Evolutionary conservation across 441 rosid species (phyloP).

Genomic region (Croton setiger): DNA sequence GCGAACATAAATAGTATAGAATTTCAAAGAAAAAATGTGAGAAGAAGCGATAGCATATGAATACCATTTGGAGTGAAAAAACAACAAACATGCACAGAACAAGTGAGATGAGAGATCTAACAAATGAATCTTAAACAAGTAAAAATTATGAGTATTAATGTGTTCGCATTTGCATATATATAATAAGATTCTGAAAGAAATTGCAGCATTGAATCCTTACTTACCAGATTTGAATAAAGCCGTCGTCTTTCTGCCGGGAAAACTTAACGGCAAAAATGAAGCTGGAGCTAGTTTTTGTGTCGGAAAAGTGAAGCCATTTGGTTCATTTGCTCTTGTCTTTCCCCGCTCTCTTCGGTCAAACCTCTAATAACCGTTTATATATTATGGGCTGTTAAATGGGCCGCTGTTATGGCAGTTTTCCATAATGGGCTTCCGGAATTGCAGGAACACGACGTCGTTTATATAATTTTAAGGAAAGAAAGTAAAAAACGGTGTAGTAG

Average conservation of each 20-base stretch:
- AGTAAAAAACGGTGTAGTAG: not conserved
- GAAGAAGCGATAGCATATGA: not conserved
- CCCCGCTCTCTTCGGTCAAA: constrained; percentile 14
- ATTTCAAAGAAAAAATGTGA: not conserved
- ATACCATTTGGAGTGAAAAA: not conserved
- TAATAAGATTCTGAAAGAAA: not conserved
- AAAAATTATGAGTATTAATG: not conserved
- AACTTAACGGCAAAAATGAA: not conserved
- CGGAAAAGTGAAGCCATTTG: not conserved
- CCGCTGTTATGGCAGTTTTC: too few relatives aligned
- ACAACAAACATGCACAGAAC: not conserved
- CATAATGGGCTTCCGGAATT: too few relatives aligned
- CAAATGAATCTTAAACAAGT: not conserved
- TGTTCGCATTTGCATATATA: not conserved
- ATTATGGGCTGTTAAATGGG: too few relatives aligned
- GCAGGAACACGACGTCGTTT: not conserved
- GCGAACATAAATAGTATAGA: not conserved
- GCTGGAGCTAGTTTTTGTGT: not conserved
- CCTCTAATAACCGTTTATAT: too few relatives aligned
- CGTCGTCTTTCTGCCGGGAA: not conserved
- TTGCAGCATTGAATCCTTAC: not conserved
- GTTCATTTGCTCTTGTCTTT: not conserved
- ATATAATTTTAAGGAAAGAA: too few relatives aligned
- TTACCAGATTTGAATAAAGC: constrained; percentile 1
- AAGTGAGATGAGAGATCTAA: constrained; percentile 7